phyloP scores from a whole-genome alignment of 2,329 filamentous ascomycete species.

The Fusarium abutilonis region DNA sequence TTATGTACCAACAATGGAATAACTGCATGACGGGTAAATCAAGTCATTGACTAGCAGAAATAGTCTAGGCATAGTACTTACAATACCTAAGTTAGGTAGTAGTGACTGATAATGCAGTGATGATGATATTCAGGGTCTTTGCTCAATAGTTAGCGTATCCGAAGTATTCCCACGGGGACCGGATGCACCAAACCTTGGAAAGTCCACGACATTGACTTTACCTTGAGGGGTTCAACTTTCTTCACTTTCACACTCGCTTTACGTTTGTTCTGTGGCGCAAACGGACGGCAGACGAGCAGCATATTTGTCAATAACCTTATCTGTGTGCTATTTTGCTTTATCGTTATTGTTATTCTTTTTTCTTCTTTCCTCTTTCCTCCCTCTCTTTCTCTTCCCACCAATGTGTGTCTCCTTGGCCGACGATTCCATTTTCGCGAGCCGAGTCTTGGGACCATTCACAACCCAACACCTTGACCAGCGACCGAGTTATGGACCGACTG shows the following conservation, averaged over 20 bases:
- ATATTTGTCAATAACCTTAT: slow-evolving; percentile 12
- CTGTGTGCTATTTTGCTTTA: slow-evolving; percentile 13
- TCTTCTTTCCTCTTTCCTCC: background rate
- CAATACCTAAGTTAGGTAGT: background rate
- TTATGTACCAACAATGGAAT: background rate
- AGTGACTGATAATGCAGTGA: slow-evolving; percentile 10
- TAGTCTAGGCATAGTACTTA: background rate
- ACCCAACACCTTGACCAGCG: slow-evolving; percentile 39
- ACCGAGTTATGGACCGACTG: slow-evolving; percentile 51
- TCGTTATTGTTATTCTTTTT: slow-evolving; percentile 7
- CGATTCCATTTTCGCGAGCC: slow-evolving; percentile 51
- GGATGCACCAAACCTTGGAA: slow-evolving; percentile 2
- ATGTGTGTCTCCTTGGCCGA: slow-evolving; percentile 51
- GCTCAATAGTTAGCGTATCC: slow-evolving; percentile 2
- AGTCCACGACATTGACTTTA: slow-evolving; percentile 14
- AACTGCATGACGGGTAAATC: slow-evolving; percentile 3
- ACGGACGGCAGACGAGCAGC: slow-evolving; percentile 15
- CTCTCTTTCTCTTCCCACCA: slow-evolving; percentile 43
- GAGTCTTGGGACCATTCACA: slow-evolving; percentile 45
- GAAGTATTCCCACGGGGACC: slow-evolving; percentile 33
- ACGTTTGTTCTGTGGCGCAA: slow-evolving; percentile 32
- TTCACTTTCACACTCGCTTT: slow-evolving; percentile 12
- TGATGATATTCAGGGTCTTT: slow-evolving; percentile 26
- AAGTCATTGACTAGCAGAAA: background rate
- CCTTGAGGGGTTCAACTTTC: slow-evolving; percentile 14